Evolutionary conservation across 371 early-diverging fungal genomes (phyloP).

Genomic region (Conidiobolus incongruus): DNA sequence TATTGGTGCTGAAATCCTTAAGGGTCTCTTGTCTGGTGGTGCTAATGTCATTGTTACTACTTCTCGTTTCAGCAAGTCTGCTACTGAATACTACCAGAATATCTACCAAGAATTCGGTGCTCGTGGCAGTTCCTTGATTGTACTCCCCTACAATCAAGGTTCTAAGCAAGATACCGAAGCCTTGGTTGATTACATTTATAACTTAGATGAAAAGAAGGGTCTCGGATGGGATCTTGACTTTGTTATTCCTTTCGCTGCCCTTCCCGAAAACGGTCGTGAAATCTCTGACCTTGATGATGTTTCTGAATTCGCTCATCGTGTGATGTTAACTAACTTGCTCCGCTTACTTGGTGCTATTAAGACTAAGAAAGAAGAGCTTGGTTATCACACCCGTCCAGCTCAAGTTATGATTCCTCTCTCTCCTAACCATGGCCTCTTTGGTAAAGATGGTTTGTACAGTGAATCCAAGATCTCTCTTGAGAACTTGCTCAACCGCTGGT

Average conservation of each 20-base stretch:
- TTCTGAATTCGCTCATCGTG: conserved; percentile 78
- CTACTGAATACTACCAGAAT: conserved; percentile 68
- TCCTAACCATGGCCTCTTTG: conserved; percentile 91
- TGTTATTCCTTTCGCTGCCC: conserved; percentile 92
- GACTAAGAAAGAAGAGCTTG: conserved; percentile 53
- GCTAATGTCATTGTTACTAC: conserved; percentile 84
- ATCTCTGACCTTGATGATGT: conserved; percentile 62
- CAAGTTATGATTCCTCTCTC: conserved; percentile 81
- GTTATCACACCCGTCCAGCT: conserved; percentile 71
- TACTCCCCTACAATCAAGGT: conserved; percentile 93
- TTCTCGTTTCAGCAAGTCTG: conserved; percentile 63
- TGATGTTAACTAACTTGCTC: conserved; percentile 75
- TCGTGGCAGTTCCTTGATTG: conserved; percentile 62
- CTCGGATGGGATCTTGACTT: conserved; percentile 84
- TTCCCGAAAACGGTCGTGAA: conserved; percentile 69
- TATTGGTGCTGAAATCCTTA: conserved; percentile 69
- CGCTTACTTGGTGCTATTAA: conserved; percentile 65
- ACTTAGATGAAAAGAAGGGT: conserved; percentile 42
- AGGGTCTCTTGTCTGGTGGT: conserved; percentile 75
- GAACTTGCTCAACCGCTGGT: conserved; percentile 81
- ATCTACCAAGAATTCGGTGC: conserved; percentile 75
- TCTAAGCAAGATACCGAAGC: conserved; percentile 65
- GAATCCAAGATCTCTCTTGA: conserved; percentile 88
- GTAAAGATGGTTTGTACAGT: conserved; percentile 80
- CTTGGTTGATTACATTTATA: conserved; percentile 69